Percentiles rank a stretch among this genome's conserved stretches.
Evolutionary conservation across 163 green algal species (phyloP).

Genomic region (Trebouxia gelatinosa): DNA sequence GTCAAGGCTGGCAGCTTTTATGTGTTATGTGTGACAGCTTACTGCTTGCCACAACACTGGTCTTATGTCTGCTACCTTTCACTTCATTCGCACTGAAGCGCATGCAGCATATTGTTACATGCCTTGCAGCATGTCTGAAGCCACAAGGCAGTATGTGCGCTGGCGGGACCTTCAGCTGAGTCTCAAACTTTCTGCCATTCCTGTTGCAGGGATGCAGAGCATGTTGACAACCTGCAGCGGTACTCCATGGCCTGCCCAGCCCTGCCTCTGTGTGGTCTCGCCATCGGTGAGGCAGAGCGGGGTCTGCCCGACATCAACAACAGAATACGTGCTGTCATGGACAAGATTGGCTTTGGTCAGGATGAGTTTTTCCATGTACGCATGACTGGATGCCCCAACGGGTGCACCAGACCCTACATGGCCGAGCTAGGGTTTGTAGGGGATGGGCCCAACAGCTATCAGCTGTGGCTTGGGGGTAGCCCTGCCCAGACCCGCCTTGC

Average conservation of each 20-base stretch:
- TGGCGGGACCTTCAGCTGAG: too few relatives aligned
- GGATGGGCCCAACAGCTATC: slow-evolving; percentile 97
- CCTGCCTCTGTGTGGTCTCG: slow-evolving; percentile 96
- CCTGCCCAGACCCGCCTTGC: slow-evolving; percentile 84
- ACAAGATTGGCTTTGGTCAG: slow-evolving; percentile 49
- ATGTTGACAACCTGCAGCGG: slow-evolving; percentile 74
- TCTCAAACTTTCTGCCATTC: too few relatives aligned
- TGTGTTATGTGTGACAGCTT: too few relatives aligned
- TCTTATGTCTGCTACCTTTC: too few relatives aligned
- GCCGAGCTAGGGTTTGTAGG: slow-evolving; percentile 98
- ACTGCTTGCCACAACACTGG: too few relatives aligned
- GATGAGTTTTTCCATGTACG: slow-evolving; percentile 83
- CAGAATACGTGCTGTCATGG: slow-evolving; percentile 71
- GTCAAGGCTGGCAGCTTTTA: too few relatives aligned
- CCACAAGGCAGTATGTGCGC: too few relatives aligned
- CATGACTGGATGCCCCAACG: slow-evolving; percentile 99
- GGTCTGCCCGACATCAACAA: slow-evolving; percentile 89
- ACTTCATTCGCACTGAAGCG: too few relatives aligned
- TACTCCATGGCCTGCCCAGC: slow-evolving; percentile 97
- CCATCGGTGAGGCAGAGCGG: slow-evolving; percentile 96
- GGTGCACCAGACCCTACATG: slow-evolving; percentile 98
- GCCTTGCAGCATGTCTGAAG: too few relatives aligned
- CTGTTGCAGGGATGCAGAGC: slow-evolving; percentile 63
- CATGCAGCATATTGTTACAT: too few relatives aligned
- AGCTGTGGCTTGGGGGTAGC: slow-evolving; percentile 92